Evolutionary conservation across 2,329 filamentous ascomycete species (phyloP).

Genomic region (Helicocarpus griseus): DNA sequence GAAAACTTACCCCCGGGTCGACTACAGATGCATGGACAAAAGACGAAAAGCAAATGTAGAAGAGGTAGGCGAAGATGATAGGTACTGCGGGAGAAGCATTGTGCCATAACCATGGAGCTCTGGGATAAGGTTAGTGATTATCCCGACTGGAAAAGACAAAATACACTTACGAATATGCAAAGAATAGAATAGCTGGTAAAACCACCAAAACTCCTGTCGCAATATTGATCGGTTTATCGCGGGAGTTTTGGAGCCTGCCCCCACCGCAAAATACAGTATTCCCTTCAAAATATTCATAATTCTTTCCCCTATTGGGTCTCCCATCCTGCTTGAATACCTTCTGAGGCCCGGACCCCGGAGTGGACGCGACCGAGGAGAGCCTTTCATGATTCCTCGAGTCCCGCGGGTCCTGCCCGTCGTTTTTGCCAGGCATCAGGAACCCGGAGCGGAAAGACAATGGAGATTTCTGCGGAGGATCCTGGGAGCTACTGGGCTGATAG

Average conservation of each 20-base stretch:
- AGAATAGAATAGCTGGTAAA: constrained; percentile 72
- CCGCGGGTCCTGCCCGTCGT: constrained; percentile 39
- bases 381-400: constrained; percentile 65
- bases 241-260: constrained; percentile 79
- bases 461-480: constrained; percentile 56
- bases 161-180: constrained; percentile 58
- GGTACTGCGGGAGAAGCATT: constrained; percentile 82
- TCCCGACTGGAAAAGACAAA: background rate
- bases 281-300: constrained; percentile 87
- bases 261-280: constrained; percentile 86
- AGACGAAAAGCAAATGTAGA: constrained; percentile 81
- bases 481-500: constrained; percentile 45
- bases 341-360: constrained; percentile 52
- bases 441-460: constrained; percentile 67
- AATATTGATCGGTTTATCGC: constrained; percentile 79
- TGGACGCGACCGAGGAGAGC: constrained; percentile 61
- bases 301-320: constrained; percentile 50
- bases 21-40: constrained; percentile 87
- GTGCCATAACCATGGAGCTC: constrained; percentile 73
- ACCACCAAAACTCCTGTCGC: constrained; percentile 73
- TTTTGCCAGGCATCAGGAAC: constrained; percentile 55
- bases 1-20: constrained; percentile 70
- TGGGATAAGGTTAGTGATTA: constrained; percentile 19
- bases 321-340: constrained; percentile 28
- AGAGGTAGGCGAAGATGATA: constrained; percentile 82